Evolutionary conservation across 805 yeast genomes (phyloP).

Genomic region (Starmerella geochares): DNA sequence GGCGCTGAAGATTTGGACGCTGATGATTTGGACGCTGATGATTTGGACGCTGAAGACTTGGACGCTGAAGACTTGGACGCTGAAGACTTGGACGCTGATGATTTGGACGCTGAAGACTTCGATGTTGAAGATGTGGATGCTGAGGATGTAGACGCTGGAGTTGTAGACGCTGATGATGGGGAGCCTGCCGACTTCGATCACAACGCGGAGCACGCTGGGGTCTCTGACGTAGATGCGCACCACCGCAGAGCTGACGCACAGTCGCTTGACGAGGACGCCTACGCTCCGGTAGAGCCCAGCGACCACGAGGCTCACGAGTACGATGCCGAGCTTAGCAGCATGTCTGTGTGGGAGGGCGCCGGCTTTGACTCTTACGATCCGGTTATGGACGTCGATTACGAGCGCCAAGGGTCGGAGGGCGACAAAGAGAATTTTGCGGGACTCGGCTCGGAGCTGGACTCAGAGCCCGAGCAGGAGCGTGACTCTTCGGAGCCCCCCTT

Average conservation of each 20-base stretch:
- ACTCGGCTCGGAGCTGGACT: neutral
- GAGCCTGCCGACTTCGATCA: neutral
- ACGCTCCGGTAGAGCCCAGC: constrained; percentile 1
- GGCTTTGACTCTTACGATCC: constrained; percentile 7
- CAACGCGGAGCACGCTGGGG: neutral
- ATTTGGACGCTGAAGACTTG: neutral
- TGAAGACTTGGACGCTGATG: neutral
- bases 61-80: neutral
- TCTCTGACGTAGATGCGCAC: neutral
- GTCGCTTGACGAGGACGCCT: neutral
- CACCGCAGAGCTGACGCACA: neutral
- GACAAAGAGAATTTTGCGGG: neutral
- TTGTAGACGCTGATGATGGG: neutral
- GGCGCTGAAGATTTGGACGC: neutral
- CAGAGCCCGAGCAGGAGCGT: neutral
- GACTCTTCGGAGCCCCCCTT: neutral
- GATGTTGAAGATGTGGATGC: constrained; percentile 7
- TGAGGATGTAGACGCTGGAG: neutral
- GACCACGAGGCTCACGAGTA: constrained; percentile 13
- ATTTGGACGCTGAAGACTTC: constrained; percentile 3
- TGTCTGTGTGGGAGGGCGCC: constrained; percentile 10
- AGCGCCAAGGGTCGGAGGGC: neutral
- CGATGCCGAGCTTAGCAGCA: constrained; percentile 11
- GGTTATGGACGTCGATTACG: neutral
- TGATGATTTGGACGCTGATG: neutral